Conservation (phyloP, 2,329 filamentous ascomycete species). For the Paraphaeosphaeria minitans region DNA sequence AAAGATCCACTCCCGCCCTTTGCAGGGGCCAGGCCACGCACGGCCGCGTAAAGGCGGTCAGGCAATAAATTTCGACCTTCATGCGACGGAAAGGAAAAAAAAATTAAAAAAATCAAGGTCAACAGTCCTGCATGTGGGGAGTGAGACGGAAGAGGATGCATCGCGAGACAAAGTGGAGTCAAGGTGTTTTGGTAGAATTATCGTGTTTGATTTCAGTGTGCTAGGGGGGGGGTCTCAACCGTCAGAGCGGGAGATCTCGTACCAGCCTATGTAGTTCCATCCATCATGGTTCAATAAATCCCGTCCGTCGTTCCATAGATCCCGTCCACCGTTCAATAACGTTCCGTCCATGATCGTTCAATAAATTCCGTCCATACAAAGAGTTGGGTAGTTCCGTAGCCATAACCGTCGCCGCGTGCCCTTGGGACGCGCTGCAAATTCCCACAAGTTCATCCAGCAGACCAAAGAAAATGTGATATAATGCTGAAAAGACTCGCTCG, state of each 20-base stretch:
- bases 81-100: conserved; percentile 2
- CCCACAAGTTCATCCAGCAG: conserved; percentile 7
- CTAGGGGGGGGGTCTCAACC: conserved; percentile 10
- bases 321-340: too few species aligned
- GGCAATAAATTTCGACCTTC: neutral
- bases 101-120: too few species aligned
- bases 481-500: conserved; percentile 45
- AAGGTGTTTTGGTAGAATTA: conserved; percentile 9
- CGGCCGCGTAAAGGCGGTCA: conserved; percentile 4
- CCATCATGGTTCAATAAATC: conserved; percentile 3
- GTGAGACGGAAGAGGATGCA: neutral
- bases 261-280: conserved; percentile 8
- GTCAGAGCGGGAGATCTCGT: conserved; percentile 17
- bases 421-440: conserved; percentile 16
- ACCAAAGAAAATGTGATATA: conserved; percentile 30
- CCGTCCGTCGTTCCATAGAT: too few species aligned
- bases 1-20: conserved; percentile 7
- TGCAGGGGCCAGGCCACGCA: conserved; percentile 4
- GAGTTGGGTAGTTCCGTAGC: conserved; percentile 30
- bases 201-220: conserved; percentile 9
- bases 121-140: neutral
- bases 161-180: conserved; percentile 2
- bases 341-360: conserved; percentile 2
- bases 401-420: conserved; percentile 14
- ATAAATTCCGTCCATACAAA: conserved; percentile 16